Conservation (phyloP, 768 basidiomycete genomes). For the Lactarius indigo region DNA sequence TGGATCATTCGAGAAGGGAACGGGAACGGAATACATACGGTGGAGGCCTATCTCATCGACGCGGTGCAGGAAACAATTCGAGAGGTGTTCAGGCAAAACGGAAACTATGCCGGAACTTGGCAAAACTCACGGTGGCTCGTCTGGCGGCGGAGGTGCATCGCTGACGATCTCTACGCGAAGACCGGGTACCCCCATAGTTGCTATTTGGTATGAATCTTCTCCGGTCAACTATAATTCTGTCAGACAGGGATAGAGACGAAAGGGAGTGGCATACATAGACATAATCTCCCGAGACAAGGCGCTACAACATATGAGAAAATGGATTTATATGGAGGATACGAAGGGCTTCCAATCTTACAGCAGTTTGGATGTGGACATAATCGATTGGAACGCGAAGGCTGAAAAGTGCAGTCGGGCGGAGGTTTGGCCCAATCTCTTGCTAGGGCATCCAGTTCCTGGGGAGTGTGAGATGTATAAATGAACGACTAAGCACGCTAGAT, state of each 20-base stretch:
- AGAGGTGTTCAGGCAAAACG: neutral
- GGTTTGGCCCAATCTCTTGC: conserved; percentile 87
- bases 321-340: conserved; percentile 16
- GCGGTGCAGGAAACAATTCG: neutral
- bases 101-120: neutral
- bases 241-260: conserved; percentile 19
- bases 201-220: conserved; percentile 87
- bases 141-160: conserved; percentile 80
- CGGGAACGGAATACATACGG: conserved; percentile 39
- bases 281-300: conserved; percentile 76
- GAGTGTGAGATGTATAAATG: neutral
- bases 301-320: conserved; percentile 38
- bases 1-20: neutral
- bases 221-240: conserved; percentile 55
- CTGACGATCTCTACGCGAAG: conserved; percentile 82
- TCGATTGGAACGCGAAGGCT: conserved; percentile 81
- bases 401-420: conserved; percentile 73
- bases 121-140: conserved; percentile 71
- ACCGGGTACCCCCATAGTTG: conserved; percentile 77
- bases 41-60: conserved; percentile 38
- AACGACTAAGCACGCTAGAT: neutral
- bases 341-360: conserved; percentile 56
- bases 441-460: conserved; percentile 73
- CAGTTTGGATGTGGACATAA: conserved; percentile 79
- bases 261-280: conserved; percentile 59